A percentile compares a stretch with the other conserved stretches of the same genome.
Evolutionary conservation across 1,139 yeast species (phyloP).

Genomic region (Debaryomyces sp.): DNA sequence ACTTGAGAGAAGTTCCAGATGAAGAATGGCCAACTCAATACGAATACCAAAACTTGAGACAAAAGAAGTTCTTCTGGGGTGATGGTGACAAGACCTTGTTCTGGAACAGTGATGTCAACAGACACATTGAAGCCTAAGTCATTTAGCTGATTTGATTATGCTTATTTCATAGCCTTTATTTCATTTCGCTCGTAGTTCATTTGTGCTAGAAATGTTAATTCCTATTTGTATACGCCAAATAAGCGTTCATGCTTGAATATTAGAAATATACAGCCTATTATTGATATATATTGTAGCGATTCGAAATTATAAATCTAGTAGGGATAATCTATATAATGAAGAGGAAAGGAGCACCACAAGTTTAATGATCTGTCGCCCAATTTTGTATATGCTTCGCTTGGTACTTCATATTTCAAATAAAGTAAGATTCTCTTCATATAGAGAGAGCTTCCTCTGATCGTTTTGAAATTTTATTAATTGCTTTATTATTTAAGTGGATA

Average conservation of each 20-base stretch:
- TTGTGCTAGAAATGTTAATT: constrained; percentile 1
- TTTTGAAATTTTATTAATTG: not conserved
- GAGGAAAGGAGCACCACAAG: not conserved
- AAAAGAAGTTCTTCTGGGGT: constrained; percentile 94
- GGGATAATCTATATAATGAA: not conserved
- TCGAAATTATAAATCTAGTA: no score
- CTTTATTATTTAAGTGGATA: not conserved
- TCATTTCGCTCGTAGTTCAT: constrained; percentile 1
- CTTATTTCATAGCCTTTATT: not conserved
- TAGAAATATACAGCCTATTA: constrained; percentile 1
- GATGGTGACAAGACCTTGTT: constrained; percentile 96
- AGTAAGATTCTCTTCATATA: not conserved
- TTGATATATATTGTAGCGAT: not conserved
- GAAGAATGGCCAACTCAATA: constrained; percentile 92
- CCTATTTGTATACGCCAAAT: not conserved
- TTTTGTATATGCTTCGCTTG: not conserved
- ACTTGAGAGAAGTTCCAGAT: constrained; percentile 73
- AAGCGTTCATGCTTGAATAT: not conserved
- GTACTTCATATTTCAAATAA: not conserved
- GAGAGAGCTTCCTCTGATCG: not conserved
- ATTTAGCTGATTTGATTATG: not conserved
- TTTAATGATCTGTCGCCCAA: not conserved
- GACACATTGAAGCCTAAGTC: constrained; percentile 55
- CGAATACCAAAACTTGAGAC: constrained; percentile 88
- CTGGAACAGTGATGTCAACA: constrained; percentile 94